Evolutionary conservation across 352 stramenopile species (phyloP).

Genomic region (Globisporangium orthogonon): DNA sequence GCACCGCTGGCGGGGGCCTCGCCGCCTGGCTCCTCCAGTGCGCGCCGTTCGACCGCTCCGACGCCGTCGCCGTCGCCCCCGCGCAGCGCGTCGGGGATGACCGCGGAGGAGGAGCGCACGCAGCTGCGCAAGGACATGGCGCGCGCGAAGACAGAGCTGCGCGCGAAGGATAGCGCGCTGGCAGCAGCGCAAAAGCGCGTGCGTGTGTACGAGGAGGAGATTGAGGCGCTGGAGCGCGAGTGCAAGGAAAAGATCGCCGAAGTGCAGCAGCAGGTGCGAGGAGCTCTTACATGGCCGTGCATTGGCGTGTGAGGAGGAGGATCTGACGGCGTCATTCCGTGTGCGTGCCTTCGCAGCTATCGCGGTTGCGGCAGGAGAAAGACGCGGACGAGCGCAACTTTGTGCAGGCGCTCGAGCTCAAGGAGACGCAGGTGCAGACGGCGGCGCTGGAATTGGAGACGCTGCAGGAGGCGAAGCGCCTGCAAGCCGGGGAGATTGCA

Average conservation of each 20-base stretch:
- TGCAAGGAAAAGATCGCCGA: conserved; percentile 65
- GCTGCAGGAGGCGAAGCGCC: conserved; percentile 26
- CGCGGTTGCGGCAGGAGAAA: conserved; percentile 47
- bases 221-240: conserved; percentile 68
- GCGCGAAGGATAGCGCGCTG: conserved; percentile 57
- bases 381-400: conserved; percentile 68
- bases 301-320: background rate
- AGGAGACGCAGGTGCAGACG: conserved; percentile 52
- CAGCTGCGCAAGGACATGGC: conserved; percentile 50
- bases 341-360: conserved; percentile 17
- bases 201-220: conserved; percentile 66
- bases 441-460: conserved; percentile 34
- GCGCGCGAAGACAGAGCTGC: conserved; percentile 43
- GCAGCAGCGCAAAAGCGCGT: conserved; percentile 47
- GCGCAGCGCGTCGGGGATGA: conserved; percentile 8
- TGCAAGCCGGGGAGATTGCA: conserved; percentile 31
- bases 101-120: conserved; percentile 18
- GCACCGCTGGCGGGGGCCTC: conserved; percentile 4
- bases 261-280: conserved; percentile 43
- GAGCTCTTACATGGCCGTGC: no score
- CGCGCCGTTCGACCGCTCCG: conserved; percentile 21
- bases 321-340: background rate
- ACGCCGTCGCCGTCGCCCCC: conserved; percentile 15
- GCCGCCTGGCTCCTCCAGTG: conserved; percentile 22
- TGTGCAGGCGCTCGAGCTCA: conserved; percentile 62